Conservation (phyloP, 2,329 filamentous ascomycete genomes). For the Diplodia intermedia region DNA sequence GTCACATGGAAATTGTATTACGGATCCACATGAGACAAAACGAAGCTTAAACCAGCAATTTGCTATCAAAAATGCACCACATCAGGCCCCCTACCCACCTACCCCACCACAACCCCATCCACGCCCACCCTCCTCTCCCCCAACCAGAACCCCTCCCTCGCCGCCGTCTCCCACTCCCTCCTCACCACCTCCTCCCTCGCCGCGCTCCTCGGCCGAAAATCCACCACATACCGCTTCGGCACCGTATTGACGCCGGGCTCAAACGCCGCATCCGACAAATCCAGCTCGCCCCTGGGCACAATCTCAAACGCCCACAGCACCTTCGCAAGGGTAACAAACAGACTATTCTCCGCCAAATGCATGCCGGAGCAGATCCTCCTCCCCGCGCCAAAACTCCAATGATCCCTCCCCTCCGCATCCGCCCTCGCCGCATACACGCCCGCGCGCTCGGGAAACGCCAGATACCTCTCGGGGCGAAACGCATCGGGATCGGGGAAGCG, state of each 20-base stretch:
- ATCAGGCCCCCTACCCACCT: too few relatives aligned
- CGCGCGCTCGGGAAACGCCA: slow-evolving; percentile 6
- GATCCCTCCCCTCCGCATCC: slow-evolving; percentile 43
- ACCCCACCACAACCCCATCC: slow-evolving; percentile 37
- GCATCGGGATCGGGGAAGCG: slow-evolving; percentile 38
- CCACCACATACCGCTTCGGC: slow-evolving; percentile 36
- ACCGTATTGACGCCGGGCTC: slow-evolving; percentile 39
- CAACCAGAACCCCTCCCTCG: slow-evolving; percentile 32
- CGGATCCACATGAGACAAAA: too few relatives aligned
- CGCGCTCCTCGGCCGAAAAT: slow-evolving; percentile 36
- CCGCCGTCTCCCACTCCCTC: slow-evolving; percentile 37
- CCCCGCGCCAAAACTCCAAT: slow-evolving; percentile 46
- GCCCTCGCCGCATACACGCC: slow-evolving; percentile 43
- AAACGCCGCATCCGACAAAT: slow-evolving; percentile 35
- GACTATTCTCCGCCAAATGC: slow-evolving; percentile 31
- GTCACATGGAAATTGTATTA: too few relatives aligned
- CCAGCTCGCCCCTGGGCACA: not conserved
- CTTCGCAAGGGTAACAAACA: slow-evolving; percentile 28
- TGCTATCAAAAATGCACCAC: not conserved
- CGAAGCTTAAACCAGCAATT: not conserved
- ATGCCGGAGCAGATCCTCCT: slow-evolving; percentile 22
- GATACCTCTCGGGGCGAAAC: slow-evolving; percentile 11
- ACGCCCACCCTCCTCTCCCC: slow-evolving; percentile 42
- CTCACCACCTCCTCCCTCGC: slow-evolving; percentile 31
- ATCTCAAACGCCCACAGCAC: slow-evolving; percentile 34